Evolutionary conservation across 495 filamentous ascomycete species (phyloP).

Genomic region (Aspergillus avenaceus): DNA sequence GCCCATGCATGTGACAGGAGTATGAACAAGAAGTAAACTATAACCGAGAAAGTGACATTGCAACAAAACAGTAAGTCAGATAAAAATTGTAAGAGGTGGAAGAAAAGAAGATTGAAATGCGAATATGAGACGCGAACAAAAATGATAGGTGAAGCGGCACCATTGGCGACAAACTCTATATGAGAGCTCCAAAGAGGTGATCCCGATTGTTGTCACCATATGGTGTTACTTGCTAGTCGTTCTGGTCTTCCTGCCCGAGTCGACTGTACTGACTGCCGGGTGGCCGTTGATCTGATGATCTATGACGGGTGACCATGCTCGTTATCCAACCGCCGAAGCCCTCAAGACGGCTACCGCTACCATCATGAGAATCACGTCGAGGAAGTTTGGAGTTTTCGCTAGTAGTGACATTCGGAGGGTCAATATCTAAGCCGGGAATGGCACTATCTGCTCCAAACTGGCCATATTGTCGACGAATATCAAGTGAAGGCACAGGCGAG

Average conservation of each 20-base stretch:
- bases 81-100: background rate
- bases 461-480: slow-evolving; percentile 56
- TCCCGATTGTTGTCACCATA: no score
- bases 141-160: no score
- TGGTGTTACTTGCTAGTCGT: slow-evolving; percentile 21
- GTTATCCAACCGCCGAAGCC: slow-evolving; percentile 69
- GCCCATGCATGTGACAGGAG: no score
- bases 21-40: no score
- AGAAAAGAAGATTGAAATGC: background rate
- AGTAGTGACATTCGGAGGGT: slow-evolving; percentile 54
- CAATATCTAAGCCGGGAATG: slow-evolving; percentile 70
- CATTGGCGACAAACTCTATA: no score
- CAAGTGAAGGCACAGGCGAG: slow-evolving; percentile 76
- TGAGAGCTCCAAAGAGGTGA: no score
- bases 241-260: slow-evolving; percentile 59
- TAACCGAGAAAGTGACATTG: no score
- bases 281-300: slow-evolving; percentile 33
- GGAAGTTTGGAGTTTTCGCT: slow-evolving; percentile 44
- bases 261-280: slow-evolving; percentile 56
- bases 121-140: no score
- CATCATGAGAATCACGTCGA: slow-evolving; percentile 23
- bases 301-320: slow-evolving; percentile 54
- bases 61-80: no score
- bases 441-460: slow-evolving; percentile 53
- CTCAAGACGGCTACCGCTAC: slow-evolving; percentile 38